Base-by-base conservation (phyloP, 2,329 filamentous ascomycete species). In the Sporothrix brunneoviolacea region DNA sequence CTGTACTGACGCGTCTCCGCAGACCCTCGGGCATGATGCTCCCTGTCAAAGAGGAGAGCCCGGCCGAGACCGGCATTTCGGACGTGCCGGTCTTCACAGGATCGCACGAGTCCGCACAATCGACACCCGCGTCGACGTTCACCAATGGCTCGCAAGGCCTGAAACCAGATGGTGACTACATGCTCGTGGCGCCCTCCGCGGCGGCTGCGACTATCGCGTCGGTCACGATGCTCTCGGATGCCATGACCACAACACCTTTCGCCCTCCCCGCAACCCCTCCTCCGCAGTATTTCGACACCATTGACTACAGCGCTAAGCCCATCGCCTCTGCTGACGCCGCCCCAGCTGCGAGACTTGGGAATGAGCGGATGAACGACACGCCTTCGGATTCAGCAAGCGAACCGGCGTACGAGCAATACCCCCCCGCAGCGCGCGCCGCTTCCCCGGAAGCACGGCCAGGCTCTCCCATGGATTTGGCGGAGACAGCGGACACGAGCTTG, bases 1-100 rank as follows among this genome's bases (percentile, higher is more conserved):
- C 48, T n/a, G 13, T 50, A 44, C 55, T 57, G 45, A 57, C 55
- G 50, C 50, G 35, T 44, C 43, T 21, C 33, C 8, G 48, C 47
- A 57, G 54, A 35, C 49, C 47, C 18, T 24, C 45, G 18, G 39
- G 41, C 21, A 36, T 21, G 15, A 52, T 51, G 46, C 27, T 45
- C 10, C 43, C 52, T 28, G 30, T 56, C 30, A 57, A 56, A 43
- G 54, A 57, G 46, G 55, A 57, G 51, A 52, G 52, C 38, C 54
- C 52, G 8, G 45, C 38, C 21, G 55, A 44, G 2, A 48, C 42
- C 18, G 54, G 48, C 36, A 38, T 57, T 15, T 54, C 54, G 4
- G 54, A 52, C 22, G 16, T 55, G 15, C 50, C 54, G 4, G 38
- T 46, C 13, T 56, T 55, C 13, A 28, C 48, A 10, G 48, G 15